A percentile compares a stretch with the other conserved stretches of the same genome.
Evolutionary conservation across 345 rosid genomes (phyloP).

Genomic region (Punica granatum): DNA sequence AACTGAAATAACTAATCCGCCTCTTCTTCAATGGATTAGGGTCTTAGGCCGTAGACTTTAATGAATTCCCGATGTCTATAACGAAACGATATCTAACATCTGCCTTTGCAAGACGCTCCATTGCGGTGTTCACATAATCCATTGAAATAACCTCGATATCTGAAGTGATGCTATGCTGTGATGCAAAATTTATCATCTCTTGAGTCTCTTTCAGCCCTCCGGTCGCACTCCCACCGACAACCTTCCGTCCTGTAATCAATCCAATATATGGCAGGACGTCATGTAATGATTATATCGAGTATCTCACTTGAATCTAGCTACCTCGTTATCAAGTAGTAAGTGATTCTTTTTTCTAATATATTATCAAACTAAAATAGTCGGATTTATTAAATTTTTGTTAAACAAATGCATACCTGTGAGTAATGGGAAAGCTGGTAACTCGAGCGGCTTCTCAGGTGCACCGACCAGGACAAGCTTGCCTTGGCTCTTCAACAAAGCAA

Average conservation of each 20-base stretch:
- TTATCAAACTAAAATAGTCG: too few relatives aligned
- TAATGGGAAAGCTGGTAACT: slow-evolving; percentile 28
- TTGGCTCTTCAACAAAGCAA: slow-evolving; percentile 24
- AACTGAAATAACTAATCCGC: too few relatives aligned
- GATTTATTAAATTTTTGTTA: too few relatives aligned
- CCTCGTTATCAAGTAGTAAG: too few relatives aligned
- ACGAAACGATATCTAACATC: slow-evolving; percentile 23
- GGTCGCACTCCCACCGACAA: slow-evolving; percentile 8
- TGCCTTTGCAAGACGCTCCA: slow-evolving; percentile 10
- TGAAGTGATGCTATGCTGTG: slow-evolving; percentile 13
- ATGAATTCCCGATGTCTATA: slow-evolving; percentile 20
- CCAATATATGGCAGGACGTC: too few relatives aligned
- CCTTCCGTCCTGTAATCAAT: slow-evolving; percentile 17
- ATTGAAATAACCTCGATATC: slow-evolving; percentile 19
- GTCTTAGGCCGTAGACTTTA: not conserved
- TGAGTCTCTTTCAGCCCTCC: slow-evolving; percentile 32
- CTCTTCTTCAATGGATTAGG: too few relatives aligned
- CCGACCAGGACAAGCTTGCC: slow-evolving; percentile 36
- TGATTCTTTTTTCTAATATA: too few relatives aligned
- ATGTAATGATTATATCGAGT: too few relatives aligned
- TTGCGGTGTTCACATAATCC: slow-evolving; percentile 18
- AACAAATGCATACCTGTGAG: slow-evolving; percentile 23
- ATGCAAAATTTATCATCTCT: slow-evolving; percentile 20
- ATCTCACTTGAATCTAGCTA: too few relatives aligned
- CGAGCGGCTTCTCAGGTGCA: slow-evolving; percentile 29